Evolutionary conservation across 805 yeast species (phyloP), one percentile per base, ranked within the genome.

Genomic region (Limtongia smithiae): DNA sequence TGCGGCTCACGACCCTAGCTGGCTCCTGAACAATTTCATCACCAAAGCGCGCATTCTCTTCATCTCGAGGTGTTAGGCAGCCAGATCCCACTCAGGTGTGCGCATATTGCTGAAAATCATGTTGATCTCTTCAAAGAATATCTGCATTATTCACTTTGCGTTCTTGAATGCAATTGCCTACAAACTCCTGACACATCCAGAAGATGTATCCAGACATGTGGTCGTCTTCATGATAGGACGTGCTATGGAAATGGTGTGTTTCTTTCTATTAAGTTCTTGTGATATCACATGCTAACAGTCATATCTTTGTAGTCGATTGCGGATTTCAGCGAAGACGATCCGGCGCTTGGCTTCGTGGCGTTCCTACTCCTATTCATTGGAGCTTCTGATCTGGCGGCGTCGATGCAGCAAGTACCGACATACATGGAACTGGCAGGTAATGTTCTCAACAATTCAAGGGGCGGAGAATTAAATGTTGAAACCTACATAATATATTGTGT

Each of bases 81-180:
- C n/a, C n/a, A n/a, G n/a, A n/a, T n/a, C n/a, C n/a, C n/a, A n/a
- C n/a, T n/a, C n/a, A n/a, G n/a, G n/a, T n/a, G n/a, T n/a, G n/a
- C n/a, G n/a, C n/a, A n/a, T n/a, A n/a, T n/a, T n/a, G n/a, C n/a
- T n/a, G n/a, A n/a, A n/a, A 44, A 14, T 12, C 22, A 55, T 57
- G 59, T 18, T 57, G 28, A 39, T 57, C 17, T 53, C 60, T 9
- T 37, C 61, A 5, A 39, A 27, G 18, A 48, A 44, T 15, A 57
- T 55, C 11, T 46, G 51, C 34, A 33, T 55, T 32, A 41, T 51
- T 45, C 57, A 56, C 30, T 49, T 57, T 33, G 44, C 60, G n/a
- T 24, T 57, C 37, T 15, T 54, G 8, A 50, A 57, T 17, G 54
- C 59, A 24, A 41, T 57, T 17, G 43, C 43, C 14, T 54, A 45